Evolutionary conservation across 768 basidiomycete genomes (phyloP), one percentile per base, ranked within the genome.

Genomic region (Dendrothele bispora): DNA sequence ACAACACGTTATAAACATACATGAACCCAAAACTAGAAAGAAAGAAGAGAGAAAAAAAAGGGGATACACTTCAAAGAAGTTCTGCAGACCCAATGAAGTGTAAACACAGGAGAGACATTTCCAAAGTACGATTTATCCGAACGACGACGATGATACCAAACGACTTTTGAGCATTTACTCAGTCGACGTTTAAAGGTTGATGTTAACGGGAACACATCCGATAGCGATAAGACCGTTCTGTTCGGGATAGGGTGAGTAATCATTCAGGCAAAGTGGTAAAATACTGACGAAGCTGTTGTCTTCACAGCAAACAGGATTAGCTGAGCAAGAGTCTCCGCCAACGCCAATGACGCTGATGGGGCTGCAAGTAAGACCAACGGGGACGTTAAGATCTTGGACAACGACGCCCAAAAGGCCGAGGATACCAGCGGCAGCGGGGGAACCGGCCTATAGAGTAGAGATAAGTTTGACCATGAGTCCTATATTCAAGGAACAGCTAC

Each of bases 291-390:
- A 32, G 30, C n/a, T 32, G 30, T 32, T 32, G 30, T 32, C n/a
- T n/a, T 32, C 30, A 32, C 30, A 32, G 30, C 30, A 32, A n/a
- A 32, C 30, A 32, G 30, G 30, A 10, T 32, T 10, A 10, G 30
- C 30, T 10, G 30, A 32, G 30, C 30, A 32, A 32, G 30, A 32
- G 30, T 32, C n/a, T 32, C 30, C 30, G 10, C 30, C 30, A n/a
- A 32, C n/a, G 28, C 46, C 46, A 29, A 47, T 39, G 46, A 47
- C 46, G 26, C 36, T 47, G 37, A 47, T 47, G 18, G 46, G 46
- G 7, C 25, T 26, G 46, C 46, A 47, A 37, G 36, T 30, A 7
- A 47, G n/a, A 15, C 46, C 46, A 14, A 47, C 18, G 36, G 24
- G 25, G 28, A 47, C 37, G 26, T 27, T 15, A n/a, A 47, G 25